Base-by-base conservation (phyloP, 352 stramenopile genomes). In the Pythium aphanidermatum region DNA sequence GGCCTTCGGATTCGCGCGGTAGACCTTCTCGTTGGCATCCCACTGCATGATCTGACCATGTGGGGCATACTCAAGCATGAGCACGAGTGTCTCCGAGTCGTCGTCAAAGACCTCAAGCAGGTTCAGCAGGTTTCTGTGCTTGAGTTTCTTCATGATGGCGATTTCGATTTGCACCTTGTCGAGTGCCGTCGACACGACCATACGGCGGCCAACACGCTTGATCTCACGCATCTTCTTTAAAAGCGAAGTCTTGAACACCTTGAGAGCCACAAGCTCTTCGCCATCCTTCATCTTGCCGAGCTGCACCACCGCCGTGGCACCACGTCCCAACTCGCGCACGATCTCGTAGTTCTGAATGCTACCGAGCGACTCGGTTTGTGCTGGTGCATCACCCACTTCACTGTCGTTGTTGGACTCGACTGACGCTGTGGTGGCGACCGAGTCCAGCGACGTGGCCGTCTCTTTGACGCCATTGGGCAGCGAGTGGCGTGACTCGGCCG, bases 81-180 rank as follows among this genome's bases (percentile, higher is more conserved):
- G 64, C 43, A 93, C 76, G 25, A 93, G 75, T 42, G 67, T 88
- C 34, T 93, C 81, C 12, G 71, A 60, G 59, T 89, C 81, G 43
- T 93, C 78, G 48, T 93, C 81, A 32, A 91, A 85, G 6, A 93
- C 77, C 31, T 86, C 81, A 26, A 89, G 69, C 45, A 93, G 51
- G 30, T 87, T 86, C 10, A 93, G 57, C 53, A 93, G 50, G 51
- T 93, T 79, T 21, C 46, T 57, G 54, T 93, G 81, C 44, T 77
- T 55, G 24, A 93, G 60, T 48, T 93, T 93, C 64, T 93, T 93
- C 81, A 93, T 93, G 58, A 93, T 93, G 31, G 81, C 78, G 37
- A 93, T 93, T 46, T 93, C 81, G 34, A 90, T 47, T 55, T 93
- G 81, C 44, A 93, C 81, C 46, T 93, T 93, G 51, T 93, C 81